Percentiles rank a stretch among this genome's conserved stretches.
Evolutionary conservation across 176 grass and related monocot species (phyloP).

Genomic region (Elaeis guineensis): DNA sequence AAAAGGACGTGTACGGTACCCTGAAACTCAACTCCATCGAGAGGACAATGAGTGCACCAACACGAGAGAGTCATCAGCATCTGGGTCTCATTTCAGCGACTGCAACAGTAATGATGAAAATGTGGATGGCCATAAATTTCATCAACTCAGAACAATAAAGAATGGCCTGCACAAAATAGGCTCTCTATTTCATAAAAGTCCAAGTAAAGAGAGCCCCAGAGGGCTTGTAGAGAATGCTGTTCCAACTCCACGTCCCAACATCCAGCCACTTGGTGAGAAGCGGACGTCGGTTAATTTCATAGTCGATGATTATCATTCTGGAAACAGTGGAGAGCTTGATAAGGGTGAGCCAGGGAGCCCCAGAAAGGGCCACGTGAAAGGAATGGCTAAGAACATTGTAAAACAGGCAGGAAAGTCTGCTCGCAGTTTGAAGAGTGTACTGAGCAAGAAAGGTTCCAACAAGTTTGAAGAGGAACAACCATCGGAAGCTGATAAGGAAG

Average conservation of each 20-base stretch:
- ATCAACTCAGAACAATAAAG: constrained; percentile 32
- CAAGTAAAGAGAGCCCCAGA: constrained; percentile 35
- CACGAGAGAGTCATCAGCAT: constrained; percentile 24
- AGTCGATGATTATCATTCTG: constrained; percentile 29
- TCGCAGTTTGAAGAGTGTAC: constrained; percentile 44
- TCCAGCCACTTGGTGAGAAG: constrained; percentile 50
- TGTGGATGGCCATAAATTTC: constrained; percentile 3
- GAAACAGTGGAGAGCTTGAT: constrained; percentile 11
- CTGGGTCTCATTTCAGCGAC: constrained; percentile 54
- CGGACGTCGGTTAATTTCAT: constrained; percentile 41
- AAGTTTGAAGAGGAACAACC: constrained; percentile 42
- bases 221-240: background rate
- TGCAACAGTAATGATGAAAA: constrained; percentile 48
- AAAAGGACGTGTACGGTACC: constrained; percentile 55
- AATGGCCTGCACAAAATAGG: constrained; percentile 54
- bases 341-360: constrained; percentile 38
- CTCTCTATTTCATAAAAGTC: constrained; percentile 39
- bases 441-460: constrained; percentile 43
- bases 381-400: constrained; percentile 21
- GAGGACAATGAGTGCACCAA: constrained; percentile 33
- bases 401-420: constrained; percentile 25
- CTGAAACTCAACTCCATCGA: constrained; percentile 42
- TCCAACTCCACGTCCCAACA: constrained; percentile 34
- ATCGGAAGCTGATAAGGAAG: constrained; percentile 17
- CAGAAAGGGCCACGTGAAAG: constrained; percentile 6